Evolutionary conservation across 2,329 filamentous ascomycete genomes (phyloP), one percentile per base, ranked within the genome.

Genomic region (Penicillium sp.): DNA sequence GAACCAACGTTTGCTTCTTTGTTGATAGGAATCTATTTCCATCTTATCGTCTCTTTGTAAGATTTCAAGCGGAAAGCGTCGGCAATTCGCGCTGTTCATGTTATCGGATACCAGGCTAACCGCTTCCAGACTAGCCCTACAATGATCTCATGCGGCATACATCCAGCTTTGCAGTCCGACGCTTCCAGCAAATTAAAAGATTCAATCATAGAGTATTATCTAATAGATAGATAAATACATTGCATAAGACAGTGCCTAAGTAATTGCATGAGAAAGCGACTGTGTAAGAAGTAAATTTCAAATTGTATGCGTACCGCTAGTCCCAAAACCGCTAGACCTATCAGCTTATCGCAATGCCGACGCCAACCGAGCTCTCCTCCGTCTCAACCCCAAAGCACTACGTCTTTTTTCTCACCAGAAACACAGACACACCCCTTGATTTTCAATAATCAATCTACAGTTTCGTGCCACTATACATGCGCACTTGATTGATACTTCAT

Each of bases 291-390:
- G n/a, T n/a, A n/a, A n/a, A n/a, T n/a, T n/a, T n/a, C n/a, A n/a
- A n/a, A n/a, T n/a, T n/a, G n/a, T n/a, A n/a, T n/a, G n/a, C n/a
- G n/a, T n/a, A n/a, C n/a, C n/a, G n/a, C 40, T 43, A 43, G 40
- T 43, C 7, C 40, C 2, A 23, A 21, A 7, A 18, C 7, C 3
- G 40, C n/a, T 43, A 43, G 20, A 21, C n/a, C 20, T 42, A 42
- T 48, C 45, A 55, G 30, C 52, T 55, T 55, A 55, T 55, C 52
- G 24, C 21, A 30, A 18, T 18, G 45, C 52, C 52, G 52, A 55
- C 53, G 65, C 65, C 65, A 70, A 63, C 67, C 67, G 67, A 66
- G 57, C 47, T 61, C 51, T 50, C 26, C 48, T 38, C 48, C 38
- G 26, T 12, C 23, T 30, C 40, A 23, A 5, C 18, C n/a, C 18